phyloP scores from a whole-genome alignment of 2,329 filamentous ascomycete genomes.

The Tolypocladium cylindrosporum region DNA sequence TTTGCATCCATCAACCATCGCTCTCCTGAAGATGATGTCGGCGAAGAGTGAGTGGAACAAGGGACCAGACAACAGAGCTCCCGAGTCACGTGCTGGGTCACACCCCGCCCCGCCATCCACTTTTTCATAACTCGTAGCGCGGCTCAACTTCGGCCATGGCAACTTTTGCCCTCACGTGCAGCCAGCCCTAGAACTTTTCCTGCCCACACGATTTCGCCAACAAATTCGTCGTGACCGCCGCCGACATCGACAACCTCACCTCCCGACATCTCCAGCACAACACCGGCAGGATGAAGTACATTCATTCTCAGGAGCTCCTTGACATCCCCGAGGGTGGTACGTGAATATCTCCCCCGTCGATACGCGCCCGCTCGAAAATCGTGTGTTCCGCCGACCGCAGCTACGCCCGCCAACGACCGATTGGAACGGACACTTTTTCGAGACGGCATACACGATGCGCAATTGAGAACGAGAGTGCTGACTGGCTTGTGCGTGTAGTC shows the following conservation, averaged over 20 bases:
- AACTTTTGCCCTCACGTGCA: conserved; percentile 25
- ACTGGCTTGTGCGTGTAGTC: conserved; percentile 49
- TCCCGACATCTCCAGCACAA: conserved; percentile 34
- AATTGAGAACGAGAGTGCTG: conserved; percentile 12
- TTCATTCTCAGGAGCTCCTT: conserved; percentile 95
- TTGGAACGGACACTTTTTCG: background rate
- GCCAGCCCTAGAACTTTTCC: conserved; percentile 34
- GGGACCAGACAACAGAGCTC: background rate
- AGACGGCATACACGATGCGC: background rate
- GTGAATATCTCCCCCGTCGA: conserved; percentile 29
- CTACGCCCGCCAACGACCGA: background rate
- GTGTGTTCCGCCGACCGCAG: conserved; percentile 6
- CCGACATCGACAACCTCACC: conserved; percentile 29
- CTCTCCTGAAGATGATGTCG: background rate
- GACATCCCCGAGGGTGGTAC: conserved; percentile 93
- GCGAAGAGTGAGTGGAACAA: background rate
- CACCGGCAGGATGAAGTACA: conserved; percentile 95
- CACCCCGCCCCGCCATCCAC: background rate
- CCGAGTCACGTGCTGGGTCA: conserved; percentile 4
- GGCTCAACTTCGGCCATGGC: conserved; percentile 16
- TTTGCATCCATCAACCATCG: background rate
- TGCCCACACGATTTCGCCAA: conserved; percentile 32
- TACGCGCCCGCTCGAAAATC: background rate
- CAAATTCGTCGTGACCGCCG: conserved; percentile 27
- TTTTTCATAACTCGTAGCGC: background rate